Conservation (phyloP, 108 stramenopile genomes). For the Discostella pseudostelligera region DNA sequence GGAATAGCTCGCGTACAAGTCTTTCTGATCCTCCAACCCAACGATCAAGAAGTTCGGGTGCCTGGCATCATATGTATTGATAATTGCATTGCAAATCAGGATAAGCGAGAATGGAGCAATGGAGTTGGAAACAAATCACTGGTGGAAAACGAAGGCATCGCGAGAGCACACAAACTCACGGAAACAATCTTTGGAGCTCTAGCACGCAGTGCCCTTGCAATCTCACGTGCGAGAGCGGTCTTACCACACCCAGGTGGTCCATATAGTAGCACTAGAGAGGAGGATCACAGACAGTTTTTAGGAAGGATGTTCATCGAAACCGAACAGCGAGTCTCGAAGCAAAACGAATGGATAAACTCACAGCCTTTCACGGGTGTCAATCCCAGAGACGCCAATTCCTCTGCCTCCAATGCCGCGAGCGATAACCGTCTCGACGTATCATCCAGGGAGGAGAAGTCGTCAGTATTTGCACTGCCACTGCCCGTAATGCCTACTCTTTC, state of each 20-base stretch:
- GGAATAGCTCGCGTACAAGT: conserved; percentile 91
- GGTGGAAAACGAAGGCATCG: neutral
- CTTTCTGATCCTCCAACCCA: conserved; percentile 94
- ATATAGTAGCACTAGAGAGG: conserved; percentile 48
- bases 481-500: too few species aligned
- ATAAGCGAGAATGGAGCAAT: neutral
- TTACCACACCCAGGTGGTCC: conserved; percentile 92
- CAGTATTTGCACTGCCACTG: neutral
- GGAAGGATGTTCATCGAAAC: neutral
- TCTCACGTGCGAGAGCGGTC: conserved; percentile 90
- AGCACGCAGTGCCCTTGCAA: conserved; percentile 83
- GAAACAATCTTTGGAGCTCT: conserved; percentile 90
- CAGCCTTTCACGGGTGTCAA: conserved; percentile 81
- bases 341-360: conserved; percentile 47
- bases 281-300: neutral
- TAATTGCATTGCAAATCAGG: too few species aligned
- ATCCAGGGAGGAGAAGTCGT: conserved; percentile 19
- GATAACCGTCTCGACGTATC: conserved; percentile 33
- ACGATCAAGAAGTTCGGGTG: conserved; percentile 95
- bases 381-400: conserved; percentile 82
- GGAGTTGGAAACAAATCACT: neutral
- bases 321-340: neutral
- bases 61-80: conserved; percentile 6
- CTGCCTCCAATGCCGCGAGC: conserved; percentile 65
- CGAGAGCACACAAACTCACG: neutral